Evolutionary conservation across 768 basidiomycete species (phyloP), one percentile per base, ranked within the genome.

Genomic region (Rhodotorula sphaerocarpa): DNA sequence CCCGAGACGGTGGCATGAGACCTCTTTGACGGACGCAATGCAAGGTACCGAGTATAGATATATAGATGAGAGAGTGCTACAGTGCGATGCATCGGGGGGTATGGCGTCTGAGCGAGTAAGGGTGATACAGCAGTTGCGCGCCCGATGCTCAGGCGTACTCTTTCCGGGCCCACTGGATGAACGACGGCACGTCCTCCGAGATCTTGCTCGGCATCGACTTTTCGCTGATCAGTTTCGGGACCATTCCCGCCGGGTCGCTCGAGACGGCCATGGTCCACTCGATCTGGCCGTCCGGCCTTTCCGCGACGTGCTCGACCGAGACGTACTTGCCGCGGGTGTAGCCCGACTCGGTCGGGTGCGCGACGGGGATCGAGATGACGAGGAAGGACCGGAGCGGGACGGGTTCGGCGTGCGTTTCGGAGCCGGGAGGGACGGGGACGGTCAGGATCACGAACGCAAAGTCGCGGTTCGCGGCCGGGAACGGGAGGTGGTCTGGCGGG

Each of bases 141-240:
- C n/a, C n/a, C n/a, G 5, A 20, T 7, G 28, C 16, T 34, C 50
- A 7, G 7, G 16, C 31, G 3, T 20, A 23, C 50, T 36, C 20
- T 23, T 43, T 44, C 43, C 33, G 14, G 11, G 52, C n/a, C 50
- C 59, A 53, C 34, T 28, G 20, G n/a, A 76, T 34, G 65, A 75
- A 75, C 23, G 67, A 67, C 2, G 75, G 75, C 3, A 76, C 75
- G 60, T 76, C 73, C 59, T 74, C 74, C 3, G 73, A 59, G n/a
- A 76, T 71, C 42, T 70, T 73, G 23, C 44, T 53, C 0, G 75
- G 74, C 63, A 57, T 60, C 48, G 44, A 39, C 53, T 59, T 11
- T 39, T 75, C 74, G 42, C 72, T 74, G 25, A 76, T 54, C 47
- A 71, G 69, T n/a, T 66, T 69, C 3, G 75, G 76, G 27, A 76